Percentiles rank a stretch among this genome's conserved stretches.
Conservation (phyloP, 1,139 yeast species). For the Hanseniaspora gamundiae region DNA sequence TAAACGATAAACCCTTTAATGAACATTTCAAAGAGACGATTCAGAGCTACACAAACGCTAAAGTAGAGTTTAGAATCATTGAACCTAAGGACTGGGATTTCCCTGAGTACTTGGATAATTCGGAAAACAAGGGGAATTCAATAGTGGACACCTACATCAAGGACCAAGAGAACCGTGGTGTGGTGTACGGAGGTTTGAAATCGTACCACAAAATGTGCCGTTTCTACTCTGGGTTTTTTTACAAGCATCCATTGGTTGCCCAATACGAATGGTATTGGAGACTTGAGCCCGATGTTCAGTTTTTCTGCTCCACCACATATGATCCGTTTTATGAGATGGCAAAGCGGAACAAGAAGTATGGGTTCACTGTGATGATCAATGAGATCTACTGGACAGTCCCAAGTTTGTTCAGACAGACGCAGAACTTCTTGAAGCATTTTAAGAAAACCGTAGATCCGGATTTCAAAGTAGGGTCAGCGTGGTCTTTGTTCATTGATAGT, state of each 20-base stretch:
- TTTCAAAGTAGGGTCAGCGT: conserved; percentile 41
- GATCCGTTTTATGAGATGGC: conserved; percentile 85
- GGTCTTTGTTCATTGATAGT: conserved; percentile 40
- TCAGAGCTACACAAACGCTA: conserved; percentile 36
- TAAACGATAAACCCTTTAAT: conserved; percentile 66
- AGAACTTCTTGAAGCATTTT: conserved; percentile 40
- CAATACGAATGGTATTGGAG: conserved; percentile 87
- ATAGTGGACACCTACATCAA: conserved; percentile 38
- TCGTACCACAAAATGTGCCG: conserved; percentile 66
- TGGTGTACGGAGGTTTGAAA: conserved; percentile 69
- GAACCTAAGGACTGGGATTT: conserved; percentile 25
- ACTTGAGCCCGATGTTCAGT: conserved; percentile 83
- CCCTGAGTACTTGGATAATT: conserved; percentile 17
- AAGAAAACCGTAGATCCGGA: conserved; percentile 9
- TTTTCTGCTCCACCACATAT: conserved; percentile 79
- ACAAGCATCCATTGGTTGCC: conserved; percentile 54
- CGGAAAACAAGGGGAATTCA: conserved; percentile 3
- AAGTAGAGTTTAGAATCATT: conserved; percentile 39
- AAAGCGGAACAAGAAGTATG: conserved; percentile 55
- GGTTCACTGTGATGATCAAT: conserved; percentile 64
- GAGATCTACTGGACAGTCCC: conserved; percentile 77
- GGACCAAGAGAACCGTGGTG: conserved; percentile 66
- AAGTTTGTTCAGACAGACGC: conserved; percentile 59
- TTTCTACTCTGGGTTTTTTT: conserved; percentile 68
- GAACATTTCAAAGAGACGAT: conserved; percentile 48